Evolutionary conservation across 352 stramenopile species (phyloP).

Genomic region (Sclerospora graminicola): DNA sequence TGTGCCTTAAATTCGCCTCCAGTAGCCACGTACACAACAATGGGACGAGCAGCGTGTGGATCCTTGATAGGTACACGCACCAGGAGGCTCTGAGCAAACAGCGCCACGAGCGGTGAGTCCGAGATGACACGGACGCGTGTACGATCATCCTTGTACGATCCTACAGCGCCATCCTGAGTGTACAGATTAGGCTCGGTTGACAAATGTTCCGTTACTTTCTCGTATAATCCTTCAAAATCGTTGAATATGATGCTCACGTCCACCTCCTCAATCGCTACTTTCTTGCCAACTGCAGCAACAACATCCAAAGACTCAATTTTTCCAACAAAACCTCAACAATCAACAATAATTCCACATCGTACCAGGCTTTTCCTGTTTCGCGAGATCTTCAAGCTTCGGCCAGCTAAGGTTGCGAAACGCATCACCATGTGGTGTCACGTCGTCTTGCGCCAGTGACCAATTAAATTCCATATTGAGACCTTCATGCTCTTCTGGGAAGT

Average conservation of each 20-base stretch:
- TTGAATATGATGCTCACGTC: conserved; percentile 55
- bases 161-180: conserved; percentile 63
- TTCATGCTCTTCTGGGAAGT: conserved; percentile 70
- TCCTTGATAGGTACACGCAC: conserved; percentile 61
- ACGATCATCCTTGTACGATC: conserved; percentile 68
- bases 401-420: conserved; percentile 70
- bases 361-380: conserved; percentile 54
- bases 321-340: background rate
- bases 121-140: conserved; percentile 71
- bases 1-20: conserved; percentile 49
- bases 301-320: no score
- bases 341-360: background rate
- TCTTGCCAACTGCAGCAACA: conserved; percentile 42
- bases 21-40: conserved; percentile 67
- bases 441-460: conserved; percentile 73
- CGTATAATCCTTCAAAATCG: conserved; percentile 58
- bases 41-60: conserved; percentile 51
- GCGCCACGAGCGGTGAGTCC: conserved; percentile 58
- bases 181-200: conserved; percentile 48
- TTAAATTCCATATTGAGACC: conserved; percentile 83
- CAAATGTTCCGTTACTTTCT: conserved; percentile 64
- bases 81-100: conserved; percentile 62
- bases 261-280: conserved; percentile 42
- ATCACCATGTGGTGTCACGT: conserved; percentile 70
- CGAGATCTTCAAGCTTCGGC: conserved; percentile 50